Evolutionary conservation across 2,329 filamentous ascomycete species (phyloP).

Genomic region (Aspergillus ochraceoroseus): DNA sequence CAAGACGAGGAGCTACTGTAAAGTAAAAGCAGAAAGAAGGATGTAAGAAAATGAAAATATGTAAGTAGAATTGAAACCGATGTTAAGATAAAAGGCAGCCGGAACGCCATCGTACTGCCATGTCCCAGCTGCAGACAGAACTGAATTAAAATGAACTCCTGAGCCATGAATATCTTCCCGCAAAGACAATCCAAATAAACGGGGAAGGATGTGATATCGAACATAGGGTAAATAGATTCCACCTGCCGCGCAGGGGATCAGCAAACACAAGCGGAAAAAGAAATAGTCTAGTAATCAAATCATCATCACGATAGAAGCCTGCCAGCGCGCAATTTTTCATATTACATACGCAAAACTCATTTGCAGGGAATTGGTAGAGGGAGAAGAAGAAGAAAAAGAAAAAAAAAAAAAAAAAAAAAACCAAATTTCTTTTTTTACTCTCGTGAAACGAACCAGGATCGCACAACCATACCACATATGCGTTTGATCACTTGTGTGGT

Average conservation of each 20-base stretch:
- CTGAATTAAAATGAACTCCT: constrained; percentile 22
- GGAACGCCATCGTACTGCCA: constrained; percentile 23
- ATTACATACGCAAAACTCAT: too few species aligned
- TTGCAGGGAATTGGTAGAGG: constrained; percentile 19
- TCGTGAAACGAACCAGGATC: constrained; percentile 50
- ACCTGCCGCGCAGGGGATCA: constrained; percentile 2
- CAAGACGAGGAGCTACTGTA: not conserved
- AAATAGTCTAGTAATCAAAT: constrained; percentile 18
- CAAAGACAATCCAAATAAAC: constrained; percentile 13
- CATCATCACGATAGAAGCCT: constrained; percentile 18
- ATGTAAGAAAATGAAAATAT: constrained; percentile 4
- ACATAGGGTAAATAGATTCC: constrained; percentile 13
- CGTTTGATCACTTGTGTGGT: constrained; percentile 68
- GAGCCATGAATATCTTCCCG: constrained; percentile 16
- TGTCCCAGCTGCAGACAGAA: constrained; percentile 19
- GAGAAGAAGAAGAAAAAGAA: not conserved
- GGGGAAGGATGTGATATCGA: constrained; percentile 11
- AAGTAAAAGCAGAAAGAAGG: too few species aligned
- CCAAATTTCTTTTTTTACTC: constrained; percentile 26
- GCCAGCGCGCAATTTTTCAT: constrained; percentile 20
- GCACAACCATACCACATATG: constrained; percentile 62
- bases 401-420: too few species aligned
- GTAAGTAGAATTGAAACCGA: constrained; percentile 4
- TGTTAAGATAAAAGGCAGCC: constrained; percentile 17
- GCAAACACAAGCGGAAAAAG: constrained; percentile 9